phyloP scores from a whole-genome alignment of 2,329 filamentous ascomycete species.

The Phialocephala sp. region DNA sequence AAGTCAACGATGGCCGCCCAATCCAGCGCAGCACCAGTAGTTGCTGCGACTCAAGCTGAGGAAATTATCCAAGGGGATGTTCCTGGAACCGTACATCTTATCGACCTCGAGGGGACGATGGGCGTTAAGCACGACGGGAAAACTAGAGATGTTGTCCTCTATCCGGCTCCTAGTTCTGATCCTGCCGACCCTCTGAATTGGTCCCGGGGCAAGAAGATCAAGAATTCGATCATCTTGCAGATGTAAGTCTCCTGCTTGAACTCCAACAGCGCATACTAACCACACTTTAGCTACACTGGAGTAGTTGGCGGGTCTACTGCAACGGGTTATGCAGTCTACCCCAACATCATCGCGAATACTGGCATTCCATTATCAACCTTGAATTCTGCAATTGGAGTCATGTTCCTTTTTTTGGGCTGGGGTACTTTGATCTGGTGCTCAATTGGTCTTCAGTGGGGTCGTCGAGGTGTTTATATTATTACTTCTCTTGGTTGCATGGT shows the following conservation, averaged over 20 bases:
- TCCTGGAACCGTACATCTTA: constrained; percentile 43
- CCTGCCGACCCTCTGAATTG: constrained; percentile 50
- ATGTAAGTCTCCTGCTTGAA: constrained; percentile 29
- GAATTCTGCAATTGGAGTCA: constrained; percentile 56
- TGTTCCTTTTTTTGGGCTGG: constrained; percentile 50
- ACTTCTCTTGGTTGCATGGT: background rate
- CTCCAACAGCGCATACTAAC: too few relatives aligned
- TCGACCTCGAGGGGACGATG: constrained; percentile 40
- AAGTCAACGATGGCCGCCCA: too few relatives aligned
- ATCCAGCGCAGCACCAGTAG: too few relatives aligned
- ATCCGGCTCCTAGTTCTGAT: constrained; percentile 44
- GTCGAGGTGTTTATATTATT: too few relatives aligned
- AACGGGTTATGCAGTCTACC: constrained; percentile 56
- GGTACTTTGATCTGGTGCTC: constrained; percentile 58
- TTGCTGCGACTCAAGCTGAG: too few relatives aligned
- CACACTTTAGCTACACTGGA: constrained; percentile 46
- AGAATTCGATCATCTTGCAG: constrained; percentile 39
- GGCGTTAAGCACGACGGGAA: constrained; percentile 34
- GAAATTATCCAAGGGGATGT: constrained; percentile 3
- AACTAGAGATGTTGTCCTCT: constrained; percentile 41
- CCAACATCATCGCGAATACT: constrained; percentile 53
- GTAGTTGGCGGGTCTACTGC: constrained; percentile 55
- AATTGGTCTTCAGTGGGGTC: constrained; percentile 49
- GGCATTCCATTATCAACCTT: constrained; percentile 51
- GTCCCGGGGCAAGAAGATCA: constrained; percentile 43